Evolutionary conservation across 495 filamentous ascomycete genomes (phyloP).

Genomic region (Hyaloscypha variabilis): DNA sequence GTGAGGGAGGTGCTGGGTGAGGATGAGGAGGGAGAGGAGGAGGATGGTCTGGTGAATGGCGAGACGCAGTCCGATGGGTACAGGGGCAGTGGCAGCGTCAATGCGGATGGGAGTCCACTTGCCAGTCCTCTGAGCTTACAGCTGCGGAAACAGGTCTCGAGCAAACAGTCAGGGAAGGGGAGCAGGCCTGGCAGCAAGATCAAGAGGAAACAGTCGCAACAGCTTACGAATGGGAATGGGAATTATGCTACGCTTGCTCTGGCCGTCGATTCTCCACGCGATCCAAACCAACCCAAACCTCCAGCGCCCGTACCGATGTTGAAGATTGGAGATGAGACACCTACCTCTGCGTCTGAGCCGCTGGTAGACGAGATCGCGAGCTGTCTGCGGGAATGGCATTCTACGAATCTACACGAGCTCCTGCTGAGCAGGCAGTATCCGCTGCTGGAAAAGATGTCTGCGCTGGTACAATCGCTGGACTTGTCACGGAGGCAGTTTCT

Average conservation of each 20-base stretch:
- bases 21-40: slow-evolving; percentile 48
- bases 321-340: slow-evolving; percentile 95
- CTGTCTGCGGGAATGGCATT: slow-evolving; percentile 96
- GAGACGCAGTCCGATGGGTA: background rate
- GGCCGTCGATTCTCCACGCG: slow-evolving; percentile 44
- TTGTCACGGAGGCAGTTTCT: slow-evolving; percentile 84
- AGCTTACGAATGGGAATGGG: slow-evolving; percentile 37
- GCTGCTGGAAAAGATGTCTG: slow-evolving; percentile 77
- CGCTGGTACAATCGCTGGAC: slow-evolving; percentile 78
- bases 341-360: slow-evolving; percentile 84
- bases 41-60: background rate
- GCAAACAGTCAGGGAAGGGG: slow-evolving; percentile 10
- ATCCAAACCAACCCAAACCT: slow-evolving; percentile 71
- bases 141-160: background rate
- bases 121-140: slow-evolving; percentile 10
- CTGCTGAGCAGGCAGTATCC: slow-evolving; percentile 80
- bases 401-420: slow-evolving; percentile 93
- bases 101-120: slow-evolving; percentile 12
- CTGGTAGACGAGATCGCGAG: slow-evolving; percentile 97
- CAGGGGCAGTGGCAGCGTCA: slow-evolving; percentile 7
- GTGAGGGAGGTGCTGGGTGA: slow-evolving; percentile 73
- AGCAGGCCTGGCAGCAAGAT: slow-evolving; percentile 26
- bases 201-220: slow-evolving; percentile 21
- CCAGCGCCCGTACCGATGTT: slow-evolving; percentile 95
- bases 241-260: slow-evolving; percentile 20